These are phyloP conservation scores for Nitzschia palea DNA, from an alignment of 108 stramenopile species.

Conservation along the genomic window DNA sequence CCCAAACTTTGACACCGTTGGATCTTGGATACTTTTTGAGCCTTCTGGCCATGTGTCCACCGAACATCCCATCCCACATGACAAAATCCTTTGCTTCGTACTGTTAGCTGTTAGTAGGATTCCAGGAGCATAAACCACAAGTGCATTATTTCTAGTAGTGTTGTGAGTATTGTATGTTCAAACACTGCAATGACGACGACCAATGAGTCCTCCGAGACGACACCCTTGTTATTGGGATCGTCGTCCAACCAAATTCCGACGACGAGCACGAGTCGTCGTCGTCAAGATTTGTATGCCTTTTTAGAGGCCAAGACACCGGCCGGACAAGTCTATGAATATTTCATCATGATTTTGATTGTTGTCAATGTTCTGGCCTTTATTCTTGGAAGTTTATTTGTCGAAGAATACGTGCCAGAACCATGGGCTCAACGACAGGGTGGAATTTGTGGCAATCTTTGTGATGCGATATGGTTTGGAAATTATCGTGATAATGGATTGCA, in stretches of 20 bases:
- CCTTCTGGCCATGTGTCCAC: too few relatives aligned
- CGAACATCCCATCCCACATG: too few relatives aligned
- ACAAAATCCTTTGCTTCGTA: too few relatives aligned
- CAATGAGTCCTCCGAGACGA: neutral
- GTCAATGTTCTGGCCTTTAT: constrained; percentile 81
- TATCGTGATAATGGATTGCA: constrained; percentile 56
- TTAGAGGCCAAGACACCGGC: constrained; percentile 74
- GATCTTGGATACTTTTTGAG: too few relatives aligned
- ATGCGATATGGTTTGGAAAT: constrained; percentile 83
- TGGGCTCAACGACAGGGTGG: constrained; percentile 30
- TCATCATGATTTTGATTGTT: constrained; percentile 82
- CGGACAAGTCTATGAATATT: constrained; percentile 70
- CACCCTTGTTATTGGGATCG: neutral
- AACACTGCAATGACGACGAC: too few relatives aligned
- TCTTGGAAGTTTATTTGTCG: constrained; percentile 65
- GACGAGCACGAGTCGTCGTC: neutral
- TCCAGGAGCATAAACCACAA: too few relatives aligned
- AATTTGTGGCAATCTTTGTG: constrained; percentile 55
- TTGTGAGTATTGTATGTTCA: too few relatives aligned
- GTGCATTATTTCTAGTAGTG: too few relatives aligned
- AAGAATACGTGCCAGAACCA: constrained; percentile 47
- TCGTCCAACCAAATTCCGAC: too few relatives aligned
- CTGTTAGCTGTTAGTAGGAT: too few relatives aligned
- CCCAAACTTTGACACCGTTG: too few relatives aligned
- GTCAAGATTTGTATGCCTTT: constrained; percentile 41